Base-by-base conservation (phyloP, 1,284 basidiomycete genomes). In the Malassezia furfur region DNA sequence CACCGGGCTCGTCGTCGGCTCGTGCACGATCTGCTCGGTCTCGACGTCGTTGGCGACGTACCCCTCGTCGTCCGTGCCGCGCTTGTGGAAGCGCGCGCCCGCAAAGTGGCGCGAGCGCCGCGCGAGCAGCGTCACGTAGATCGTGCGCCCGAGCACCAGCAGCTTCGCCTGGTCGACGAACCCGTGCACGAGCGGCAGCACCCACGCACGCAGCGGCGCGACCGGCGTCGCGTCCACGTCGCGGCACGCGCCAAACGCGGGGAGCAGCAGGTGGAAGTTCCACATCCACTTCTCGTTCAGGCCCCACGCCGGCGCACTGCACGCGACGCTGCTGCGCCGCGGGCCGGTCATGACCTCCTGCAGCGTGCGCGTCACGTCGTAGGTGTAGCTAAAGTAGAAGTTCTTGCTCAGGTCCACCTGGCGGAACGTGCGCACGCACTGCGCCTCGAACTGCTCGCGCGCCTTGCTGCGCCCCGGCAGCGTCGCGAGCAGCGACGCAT, bases 31-130 rank as follows among this genome's bases (percentile, higher is more conserved):
- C 71, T 99, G 94, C 70, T 99, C 94, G 0, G 91, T 96, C 76
- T 99, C 94, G 2, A 99, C 94, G 76, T 98, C 94, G 68, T 99
- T 99, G 1, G 93, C 94, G 1, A 98, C 94, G 70, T 96, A 88
- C 2, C 94, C 94, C 6, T 62, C 45, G 63, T 91, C 87, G 67
- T 96, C 91, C 19, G 91, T 88, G 1, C 94, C 94, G 53, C 94
- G 82, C 60, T 93, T 96, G 31, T 96, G 78, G 77, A 94, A 99
- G 25, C 94, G 82, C 2, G 91, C 91, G 19, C 94, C 94, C 11
- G 94, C 94, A 76, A 88, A 96, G 76, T 96, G 90, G 0, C 94
- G 82, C 5, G 93, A 96, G 39, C 94, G 79, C 3, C 94, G 82
- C 0, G 91, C 94, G 50, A 99, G 93, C 12, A 99, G 78, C 0